phyloP scores from a whole-genome alignment of 1,284 basidiomycete species.

The Ceratobasidium sp. region DNA sequence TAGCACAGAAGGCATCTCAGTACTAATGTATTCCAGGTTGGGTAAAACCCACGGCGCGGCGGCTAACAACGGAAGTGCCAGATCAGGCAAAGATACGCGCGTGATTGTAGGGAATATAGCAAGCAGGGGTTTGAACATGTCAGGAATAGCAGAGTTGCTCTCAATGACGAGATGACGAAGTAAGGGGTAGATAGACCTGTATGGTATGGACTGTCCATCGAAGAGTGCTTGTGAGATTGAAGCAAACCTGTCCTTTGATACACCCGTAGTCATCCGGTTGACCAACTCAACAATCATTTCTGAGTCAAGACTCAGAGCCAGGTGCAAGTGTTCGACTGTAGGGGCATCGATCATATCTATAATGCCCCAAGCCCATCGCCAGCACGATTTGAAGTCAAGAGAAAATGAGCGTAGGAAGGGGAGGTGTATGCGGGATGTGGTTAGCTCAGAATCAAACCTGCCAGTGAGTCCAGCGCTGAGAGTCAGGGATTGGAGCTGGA shows the following conservation, averaged over 20 bases:
- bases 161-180: not conserved
- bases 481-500: not conserved
- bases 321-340: not conserved
- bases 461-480: not conserved
- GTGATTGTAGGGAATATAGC: not conserved
- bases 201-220: not conserved
- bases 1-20: not conserved
- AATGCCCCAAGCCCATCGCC: not conserved
- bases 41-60: not conserved
- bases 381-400: not conserved
- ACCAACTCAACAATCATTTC: not conserved
- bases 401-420: not conserved
- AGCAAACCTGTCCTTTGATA: not conserved
- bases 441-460: not conserved
- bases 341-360: slow-evolving; percentile 8
- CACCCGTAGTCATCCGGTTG: not conserved
- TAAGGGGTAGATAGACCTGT: not conserved
- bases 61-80: not conserved
- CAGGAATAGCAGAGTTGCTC: not conserved
- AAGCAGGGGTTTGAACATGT: not conserved
- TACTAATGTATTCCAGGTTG: not conserved
- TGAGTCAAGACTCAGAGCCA: not conserved
- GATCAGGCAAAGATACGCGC: not conserved
- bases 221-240: not conserved
- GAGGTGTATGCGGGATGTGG: not conserved